Evolutionary conservation across 768 basidiomycete species (phyloP), one percentile per base, ranked within the genome.

Genomic region (Macrolepiota fuliginosa): DNA sequence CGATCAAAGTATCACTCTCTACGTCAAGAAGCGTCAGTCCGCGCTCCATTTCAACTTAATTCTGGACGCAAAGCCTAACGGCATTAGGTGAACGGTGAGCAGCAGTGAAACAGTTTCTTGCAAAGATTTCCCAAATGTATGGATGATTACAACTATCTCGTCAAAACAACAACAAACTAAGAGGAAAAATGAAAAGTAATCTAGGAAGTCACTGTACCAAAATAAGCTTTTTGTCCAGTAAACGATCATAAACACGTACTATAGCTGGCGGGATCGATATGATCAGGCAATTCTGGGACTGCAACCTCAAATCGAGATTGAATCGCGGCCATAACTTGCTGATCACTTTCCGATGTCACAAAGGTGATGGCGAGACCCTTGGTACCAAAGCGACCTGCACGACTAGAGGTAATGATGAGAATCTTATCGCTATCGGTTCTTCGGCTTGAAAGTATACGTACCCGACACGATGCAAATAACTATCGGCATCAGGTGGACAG

Each of bases 291-390:
- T 71, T 96, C 94, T 3, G 96, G 89, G 45, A 99, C 94, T 35
- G 94, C 95, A 32, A 99, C 96, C 72, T 98, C 96, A 79, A 99
- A 99, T 66, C 97, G 79, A 42, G 92, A 88, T 75, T 99, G 97
- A 68, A 99, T 98, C 27, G 90, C 85, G 42, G 88, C 83, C 88
- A 99, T 92, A 62, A 99, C 96, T 74, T 93, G 91, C 72, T 92
- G 87, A 71, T 99, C 97, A 63, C 81, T 86, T 56, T 98, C 96
- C 19, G 90, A 92, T 3, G 96, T 87, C 45, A 98, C 92, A 71
- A 96, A 99, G 0, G 96, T 98, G 73, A 98, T 92, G 17, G 96
- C 96, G 47, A 99, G 89, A 83, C 97, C 97, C 77, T 98, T 98
- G 36, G 97, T 99, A 66, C 97, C 97, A 76, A 99, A 99, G 64